A percentile compares a stretch with the other conserved stretches of the same genome.
Conservation (phyloP, 2,329 filamentous ascomycete genomes). For the Westerdykella sp. region DNA sequence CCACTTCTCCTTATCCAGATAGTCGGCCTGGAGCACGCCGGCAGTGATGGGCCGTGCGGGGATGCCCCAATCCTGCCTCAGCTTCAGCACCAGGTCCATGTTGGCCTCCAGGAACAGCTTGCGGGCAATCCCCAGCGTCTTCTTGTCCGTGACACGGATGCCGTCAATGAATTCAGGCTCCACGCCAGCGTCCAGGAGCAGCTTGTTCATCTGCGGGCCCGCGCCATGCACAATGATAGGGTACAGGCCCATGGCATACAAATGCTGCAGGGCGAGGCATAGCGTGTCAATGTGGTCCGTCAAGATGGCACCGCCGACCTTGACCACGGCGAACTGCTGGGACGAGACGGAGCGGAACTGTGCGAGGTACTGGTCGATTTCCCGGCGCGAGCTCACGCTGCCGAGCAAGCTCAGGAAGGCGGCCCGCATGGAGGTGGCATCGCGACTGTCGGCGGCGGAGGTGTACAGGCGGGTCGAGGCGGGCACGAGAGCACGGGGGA, state of each 20-base stretch:
- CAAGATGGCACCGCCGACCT: slow-evolving; percentile 93
- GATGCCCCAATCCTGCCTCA: slow-evolving; percentile 78
- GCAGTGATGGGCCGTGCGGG: slow-evolving; percentile 81
- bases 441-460: slow-evolving; percentile 27
- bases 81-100: slow-evolving; percentile 79
- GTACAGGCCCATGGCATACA: slow-evolving; percentile 90
- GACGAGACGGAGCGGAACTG: slow-evolving; percentile 96
- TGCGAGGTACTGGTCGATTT: slow-evolving; percentile 95
- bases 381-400: slow-evolving; percentile 92
- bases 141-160: slow-evolving; percentile 90
- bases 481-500: slow-evolving; percentile 30
- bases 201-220: slow-evolving; percentile 88
- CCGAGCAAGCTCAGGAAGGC: slow-evolving; percentile 87
- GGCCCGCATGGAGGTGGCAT: slow-evolving; percentile 42
- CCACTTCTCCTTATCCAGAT: slow-evolving; percentile 94
- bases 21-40: slow-evolving; percentile 87
- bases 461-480: slow-evolving; percentile 29
- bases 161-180: slow-evolving; percentile 96
- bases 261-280: slow-evolving; percentile 79
- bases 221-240: slow-evolving; percentile 94
- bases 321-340: slow-evolving; percentile 96
- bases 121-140: slow-evolving; percentile 83
- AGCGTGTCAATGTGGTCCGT: slow-evolving; percentile 91
- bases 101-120: slow-evolving; percentile 96
- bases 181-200: slow-evolving; percentile 82